Conservation (phyloP, 2,329 filamentous ascomycete species). For the Aspergillus sp. region DNA sequence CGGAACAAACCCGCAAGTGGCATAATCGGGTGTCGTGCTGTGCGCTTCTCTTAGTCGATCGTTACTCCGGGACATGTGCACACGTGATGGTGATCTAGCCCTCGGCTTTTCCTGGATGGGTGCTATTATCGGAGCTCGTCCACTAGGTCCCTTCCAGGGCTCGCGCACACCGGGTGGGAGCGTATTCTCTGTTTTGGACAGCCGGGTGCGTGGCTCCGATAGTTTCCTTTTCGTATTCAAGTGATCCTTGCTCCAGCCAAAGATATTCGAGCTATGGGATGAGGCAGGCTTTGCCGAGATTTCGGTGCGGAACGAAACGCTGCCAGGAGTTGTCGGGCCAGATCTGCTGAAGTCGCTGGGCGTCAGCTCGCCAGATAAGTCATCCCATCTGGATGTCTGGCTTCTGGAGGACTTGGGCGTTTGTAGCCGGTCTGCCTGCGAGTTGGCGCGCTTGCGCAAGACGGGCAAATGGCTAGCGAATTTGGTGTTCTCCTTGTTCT, state of each 20-base stretch:
- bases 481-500: constrained; percentile 21
- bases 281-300: constrained; percentile 27
- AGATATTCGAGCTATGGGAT: constrained; percentile 31
- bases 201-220: constrained; percentile 33
- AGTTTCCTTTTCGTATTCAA: constrained; percentile 39
- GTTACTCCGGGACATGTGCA: constrained; percentile 22
- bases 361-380: constrained; percentile 66
- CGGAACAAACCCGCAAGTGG: constrained; percentile 28
- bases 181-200: constrained; percentile 38
- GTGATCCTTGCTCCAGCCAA: constrained; percentile 40
- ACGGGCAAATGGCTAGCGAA: constrained; percentile 33
- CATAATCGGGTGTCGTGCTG: constrained; percentile 28
- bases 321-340: constrained; percentile 58
- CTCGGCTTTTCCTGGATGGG: constrained; percentile 64
- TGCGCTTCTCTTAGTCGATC: constrained; percentile 28
- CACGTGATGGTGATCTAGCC: constrained; percentile 59
- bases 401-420: constrained; percentile 4
- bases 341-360: constrained; percentile 57
- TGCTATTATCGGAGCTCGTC: constrained; percentile 64
- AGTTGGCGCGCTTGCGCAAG: constrained; percentile 24
- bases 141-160: constrained; percentile 73
- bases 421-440: constrained; percentile 12
- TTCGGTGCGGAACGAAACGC: constrained; percentile 26
- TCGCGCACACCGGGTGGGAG: constrained; percentile 49
- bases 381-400: constrained; percentile 57